A percentile compares a stretch with the other conserved stretches of the same genome.
phyloP scores from a whole-genome alignment of 1,284 basidiomycete genomes.

The Marasmius tenuissimus region DNA sequence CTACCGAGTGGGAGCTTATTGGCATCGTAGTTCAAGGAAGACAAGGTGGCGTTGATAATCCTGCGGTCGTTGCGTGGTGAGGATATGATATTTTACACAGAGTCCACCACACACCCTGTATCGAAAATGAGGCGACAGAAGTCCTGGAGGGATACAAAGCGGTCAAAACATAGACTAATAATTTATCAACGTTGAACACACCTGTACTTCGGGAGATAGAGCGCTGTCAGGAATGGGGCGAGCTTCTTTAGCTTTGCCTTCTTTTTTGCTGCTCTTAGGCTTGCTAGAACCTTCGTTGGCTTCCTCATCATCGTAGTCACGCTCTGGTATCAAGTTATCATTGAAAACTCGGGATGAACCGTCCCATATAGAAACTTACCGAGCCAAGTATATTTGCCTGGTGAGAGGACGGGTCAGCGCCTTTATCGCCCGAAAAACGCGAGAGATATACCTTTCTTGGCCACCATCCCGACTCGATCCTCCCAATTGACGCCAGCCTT shows the following conservation, averaged over 20 bases:
- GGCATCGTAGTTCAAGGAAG: conserved; percentile 72
- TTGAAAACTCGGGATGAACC: not conserved
- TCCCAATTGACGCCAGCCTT: conserved; percentile 58
- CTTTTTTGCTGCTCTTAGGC: conserved; percentile 14
- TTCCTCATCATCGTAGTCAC: conserved; percentile 47
- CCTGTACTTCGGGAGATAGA: conserved; percentile 49
- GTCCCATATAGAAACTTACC: conserved; percentile 31
- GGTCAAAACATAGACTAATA: not conserved
- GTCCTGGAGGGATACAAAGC: conserved; percentile 25
- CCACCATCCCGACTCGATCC: conserved; percentile 50
- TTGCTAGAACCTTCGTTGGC: conserved; percentile 27
- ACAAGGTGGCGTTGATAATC: conserved; percentile 55
- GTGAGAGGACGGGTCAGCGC: conserved; percentile 2
- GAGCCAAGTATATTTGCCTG: conserved; percentile 64
- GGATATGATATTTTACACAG: not conserved
- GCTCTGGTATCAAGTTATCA: conserved; percentile 34
- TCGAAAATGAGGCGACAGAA: conserved; percentile 61
- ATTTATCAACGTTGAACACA: conserved; percentile 16
- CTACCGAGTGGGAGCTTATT: conserved; percentile 65
- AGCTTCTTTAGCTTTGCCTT: conserved; percentile 37
- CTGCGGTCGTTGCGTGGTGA: conserved; percentile 25
- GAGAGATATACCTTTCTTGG: conserved; percentile 44
- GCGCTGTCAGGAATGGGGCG: conserved; percentile 47
- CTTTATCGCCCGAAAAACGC: not conserved
- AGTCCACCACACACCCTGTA: conserved; percentile 33